phyloP scores from a whole-genome alignment of 2,329 filamentous ascomycete genomes.

The Botrytis tulipae region DNA sequence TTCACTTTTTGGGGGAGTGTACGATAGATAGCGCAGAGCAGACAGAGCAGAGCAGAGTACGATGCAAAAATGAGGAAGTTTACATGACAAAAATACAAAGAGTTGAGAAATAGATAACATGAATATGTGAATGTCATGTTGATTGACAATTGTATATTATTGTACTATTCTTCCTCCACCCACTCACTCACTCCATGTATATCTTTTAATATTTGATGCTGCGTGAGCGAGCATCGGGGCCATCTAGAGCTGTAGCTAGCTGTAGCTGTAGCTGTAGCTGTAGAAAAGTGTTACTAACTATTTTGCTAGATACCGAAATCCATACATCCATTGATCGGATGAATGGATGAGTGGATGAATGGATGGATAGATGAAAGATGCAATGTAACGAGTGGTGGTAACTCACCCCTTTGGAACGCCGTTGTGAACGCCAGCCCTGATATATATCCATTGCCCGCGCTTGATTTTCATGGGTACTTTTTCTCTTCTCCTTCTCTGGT shows the following conservation, averaged over 20 bases:
- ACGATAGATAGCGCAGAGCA: not conserved
- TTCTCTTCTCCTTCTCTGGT: not conserved
- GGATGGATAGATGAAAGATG: not conserved
- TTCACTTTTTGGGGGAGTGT: not conserved
- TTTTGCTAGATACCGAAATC: not conserved
- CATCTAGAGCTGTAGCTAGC: no score
- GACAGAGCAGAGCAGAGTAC: not conserved
- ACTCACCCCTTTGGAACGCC: conserved; percentile 14
- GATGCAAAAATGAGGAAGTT: not conserved
- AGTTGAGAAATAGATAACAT: no score
- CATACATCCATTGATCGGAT: not conserved
- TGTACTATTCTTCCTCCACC: not conserved
- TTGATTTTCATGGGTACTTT: not conserved
- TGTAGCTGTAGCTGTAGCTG: not conserved
- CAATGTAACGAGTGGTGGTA: not conserved
- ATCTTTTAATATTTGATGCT: not conserved
- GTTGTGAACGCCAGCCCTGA: conserved; percentile 2
- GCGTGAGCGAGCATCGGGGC: not conserved
- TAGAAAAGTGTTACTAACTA: not conserved
- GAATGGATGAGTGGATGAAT: not conserved
- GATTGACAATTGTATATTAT: no score
- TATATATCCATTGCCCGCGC: conserved; percentile 3
- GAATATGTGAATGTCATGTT: no score
- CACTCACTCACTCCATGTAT: no score
- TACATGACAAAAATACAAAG: not conserved